Conservation (phyloP, 306 rosid genomes). For the Vachellia collinsii region DNA sequence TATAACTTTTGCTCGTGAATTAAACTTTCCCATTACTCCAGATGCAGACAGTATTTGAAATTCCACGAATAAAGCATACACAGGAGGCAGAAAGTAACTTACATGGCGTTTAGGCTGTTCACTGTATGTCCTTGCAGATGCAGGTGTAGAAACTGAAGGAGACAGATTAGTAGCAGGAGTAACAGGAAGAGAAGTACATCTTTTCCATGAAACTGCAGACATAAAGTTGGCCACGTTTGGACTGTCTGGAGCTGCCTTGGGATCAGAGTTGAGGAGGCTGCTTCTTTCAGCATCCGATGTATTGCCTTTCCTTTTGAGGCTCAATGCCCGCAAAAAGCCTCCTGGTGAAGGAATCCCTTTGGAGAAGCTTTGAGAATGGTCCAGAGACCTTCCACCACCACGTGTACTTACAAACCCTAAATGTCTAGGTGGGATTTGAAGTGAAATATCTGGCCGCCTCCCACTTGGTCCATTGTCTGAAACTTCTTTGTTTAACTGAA, state of each 20-base stretch:
- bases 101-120: constrained; percentile 68
- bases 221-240: constrained; percentile 46
- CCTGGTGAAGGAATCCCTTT: constrained; percentile 60
- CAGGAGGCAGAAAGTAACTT: constrained; percentile 42
- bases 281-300: constrained; percentile 77
- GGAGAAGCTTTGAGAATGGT: constrained; percentile 74
- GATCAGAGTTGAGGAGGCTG: constrained; percentile 70
- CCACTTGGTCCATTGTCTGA: constrained; percentile 48
- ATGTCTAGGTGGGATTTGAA: constrained; percentile 91
- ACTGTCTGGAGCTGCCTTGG: constrained; percentile 55
- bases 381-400: constrained; percentile 66
- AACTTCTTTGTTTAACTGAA: constrained; percentile 48
- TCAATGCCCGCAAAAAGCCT: constrained; percentile 73
- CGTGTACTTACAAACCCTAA: constrained; percentile 58
- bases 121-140: constrained; percentile 66
- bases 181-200: constrained; percentile 90
- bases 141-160: constrained; percentile 67
- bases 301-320: constrained; percentile 77
- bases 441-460: constrained; percentile 87
- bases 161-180: constrained; percentile 68
- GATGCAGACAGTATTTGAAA: constrained; percentile 11
- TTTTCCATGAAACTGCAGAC: constrained; percentile 67
- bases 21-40: background rate
- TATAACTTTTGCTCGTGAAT: constrained; percentile 1
- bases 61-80: constrained; percentile 25